A percentile compares a stretch with the other conserved stretches of the same genome.
Evolutionary conservation across 2,329 filamentous ascomycete genomes (phyloP).

Genomic region (Orbilia ellipsospora): DNA sequence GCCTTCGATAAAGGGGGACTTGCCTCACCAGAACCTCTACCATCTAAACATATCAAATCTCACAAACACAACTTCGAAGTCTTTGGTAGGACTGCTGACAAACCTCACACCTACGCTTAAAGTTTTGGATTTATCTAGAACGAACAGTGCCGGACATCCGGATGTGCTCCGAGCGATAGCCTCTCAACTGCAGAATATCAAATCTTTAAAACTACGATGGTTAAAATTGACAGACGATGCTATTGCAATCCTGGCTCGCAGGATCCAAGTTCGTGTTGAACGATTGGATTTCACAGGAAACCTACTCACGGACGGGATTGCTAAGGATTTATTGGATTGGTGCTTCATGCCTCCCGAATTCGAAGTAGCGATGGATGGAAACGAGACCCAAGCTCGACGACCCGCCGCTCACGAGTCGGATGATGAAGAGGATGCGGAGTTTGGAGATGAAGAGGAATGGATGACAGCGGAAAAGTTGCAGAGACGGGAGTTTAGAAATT

Average conservation of each 20-base stretch:
- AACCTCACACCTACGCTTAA: constrained; percentile 50
- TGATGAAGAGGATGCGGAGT: constrained; percentile 36
- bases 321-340: constrained; percentile 50
- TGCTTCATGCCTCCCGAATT: constrained; percentile 58
- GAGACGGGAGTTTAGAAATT: constrained; percentile 8
- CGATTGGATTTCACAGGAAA: constrained; percentile 57
- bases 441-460: constrained; percentile 45
- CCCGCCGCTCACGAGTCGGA: constrained; percentile 39
- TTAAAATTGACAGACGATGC: constrained; percentile 52
- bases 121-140: constrained; percentile 56
- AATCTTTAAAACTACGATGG: constrained; percentile 47
- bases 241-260: constrained; percentile 8
- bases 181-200: constrained; percentile 29
- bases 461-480: constrained; percentile 32
- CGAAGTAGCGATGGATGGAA: constrained; percentile 14
- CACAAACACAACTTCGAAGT: constrained; percentile 54
- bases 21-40: constrained; percentile 35
- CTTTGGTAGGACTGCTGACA: constrained; percentile 48
- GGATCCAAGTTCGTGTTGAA: constrained; percentile 51
- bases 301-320: constrained; percentile 54
- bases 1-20: constrained; percentile 25
- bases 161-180: constrained; percentile 40
- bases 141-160: constrained; percentile 37
- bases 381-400: neutral
- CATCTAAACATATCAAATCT: constrained; percentile 43